Evolutionary conservation across 2,329 filamentous ascomycete species (phyloP).

Genomic region (Blastomyces silverae): DNA sequence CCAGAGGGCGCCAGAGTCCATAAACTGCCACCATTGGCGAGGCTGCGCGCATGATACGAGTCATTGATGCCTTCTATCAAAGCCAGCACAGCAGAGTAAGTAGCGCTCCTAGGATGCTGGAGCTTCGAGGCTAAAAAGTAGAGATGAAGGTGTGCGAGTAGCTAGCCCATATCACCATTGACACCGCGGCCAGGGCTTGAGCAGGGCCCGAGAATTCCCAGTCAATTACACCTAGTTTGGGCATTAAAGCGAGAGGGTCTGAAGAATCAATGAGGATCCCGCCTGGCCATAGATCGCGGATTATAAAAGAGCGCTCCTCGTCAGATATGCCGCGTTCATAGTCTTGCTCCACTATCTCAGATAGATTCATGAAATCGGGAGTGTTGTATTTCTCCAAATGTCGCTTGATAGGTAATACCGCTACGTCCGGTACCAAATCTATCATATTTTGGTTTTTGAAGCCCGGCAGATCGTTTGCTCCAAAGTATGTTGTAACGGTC

Average conservation of each 20-base stretch:
- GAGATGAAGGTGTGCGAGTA: conserved; percentile 19
- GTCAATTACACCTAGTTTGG: conserved; percentile 16
- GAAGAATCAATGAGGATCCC: conserved; percentile 13
- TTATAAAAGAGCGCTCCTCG: conserved; percentile 15
- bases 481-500: conserved; percentile 5
- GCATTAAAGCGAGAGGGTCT: background rate
- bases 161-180: conserved; percentile 17
- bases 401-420: conserved; percentile 12
- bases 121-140: conserved; percentile 14
- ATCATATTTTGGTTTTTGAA: conserved; percentile 14
- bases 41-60: conserved; percentile 10
- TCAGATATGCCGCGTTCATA: conserved; percentile 13
- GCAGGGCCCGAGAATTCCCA: conserved; percentile 17
- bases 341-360: conserved; percentile 15
- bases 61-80: conserved; percentile 14
- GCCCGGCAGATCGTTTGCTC: conserved; percentile 8
- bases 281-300: conserved; percentile 17
- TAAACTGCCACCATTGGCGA: background rate
- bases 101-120: background rate
- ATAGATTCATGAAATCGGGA: conserved; percentile 8
- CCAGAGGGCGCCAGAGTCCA: background rate
- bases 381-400: conserved; percentile 13
- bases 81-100: background rate
- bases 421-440: conserved; percentile 13
- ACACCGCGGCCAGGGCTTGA: conserved; percentile 14